Evolutionary conservation across 108 stramenopile genomes (phyloP).

Genomic region (Ochromonas danica): DNA sequence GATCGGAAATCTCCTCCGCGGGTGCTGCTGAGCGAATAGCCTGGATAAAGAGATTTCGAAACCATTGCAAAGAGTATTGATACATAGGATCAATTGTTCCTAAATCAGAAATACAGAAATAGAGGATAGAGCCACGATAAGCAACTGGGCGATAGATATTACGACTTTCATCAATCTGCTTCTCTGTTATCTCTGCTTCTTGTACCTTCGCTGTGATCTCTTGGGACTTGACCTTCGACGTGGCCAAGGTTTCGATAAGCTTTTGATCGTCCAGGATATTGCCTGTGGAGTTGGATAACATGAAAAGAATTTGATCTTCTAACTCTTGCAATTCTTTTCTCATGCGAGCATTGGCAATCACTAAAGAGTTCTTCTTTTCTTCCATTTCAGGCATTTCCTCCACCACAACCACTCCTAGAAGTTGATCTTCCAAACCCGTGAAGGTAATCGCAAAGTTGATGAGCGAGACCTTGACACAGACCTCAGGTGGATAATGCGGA

Average conservation of each 20-base stretch:
- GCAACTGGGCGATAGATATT: conserved; percentile 58
- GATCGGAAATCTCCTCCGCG: conserved; percentile 42
- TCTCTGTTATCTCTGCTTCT: conserved; percentile 55
- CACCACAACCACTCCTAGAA: conserved; percentile 59
- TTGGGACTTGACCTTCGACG: conserved; percentile 49
- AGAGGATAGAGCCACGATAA: conserved; percentile 56
- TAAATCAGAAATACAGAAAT: conserved; percentile 59
- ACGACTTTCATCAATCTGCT: conserved; percentile 54
- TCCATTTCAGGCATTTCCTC: conserved; percentile 64
- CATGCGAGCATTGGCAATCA: conserved; percentile 50
- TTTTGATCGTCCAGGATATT: conserved; percentile 62
- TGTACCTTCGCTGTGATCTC: conserved; percentile 58
- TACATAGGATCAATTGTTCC: conserved; percentile 61
- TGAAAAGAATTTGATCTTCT: conserved; percentile 57
- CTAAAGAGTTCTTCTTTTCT: conserved; percentile 57
- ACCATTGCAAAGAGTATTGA: conserved; percentile 61
- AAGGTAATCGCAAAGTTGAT: conserved; percentile 65
- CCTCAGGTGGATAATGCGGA: conserved; percentile 62
- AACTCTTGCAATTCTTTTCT: conserved; percentile 58
- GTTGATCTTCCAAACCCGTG: conserved; percentile 58
- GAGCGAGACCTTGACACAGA: conserved; percentile 57
- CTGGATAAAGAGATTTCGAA: conserved; percentile 55
- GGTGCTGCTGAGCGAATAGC: conserved; percentile 33
- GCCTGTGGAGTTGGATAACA: conserved; percentile 57
- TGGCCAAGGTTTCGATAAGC: conserved; percentile 60